phyloP scores from a whole-genome alignment of 805 yeast genomes.

The Metschnikowia hibisci region DNA sequence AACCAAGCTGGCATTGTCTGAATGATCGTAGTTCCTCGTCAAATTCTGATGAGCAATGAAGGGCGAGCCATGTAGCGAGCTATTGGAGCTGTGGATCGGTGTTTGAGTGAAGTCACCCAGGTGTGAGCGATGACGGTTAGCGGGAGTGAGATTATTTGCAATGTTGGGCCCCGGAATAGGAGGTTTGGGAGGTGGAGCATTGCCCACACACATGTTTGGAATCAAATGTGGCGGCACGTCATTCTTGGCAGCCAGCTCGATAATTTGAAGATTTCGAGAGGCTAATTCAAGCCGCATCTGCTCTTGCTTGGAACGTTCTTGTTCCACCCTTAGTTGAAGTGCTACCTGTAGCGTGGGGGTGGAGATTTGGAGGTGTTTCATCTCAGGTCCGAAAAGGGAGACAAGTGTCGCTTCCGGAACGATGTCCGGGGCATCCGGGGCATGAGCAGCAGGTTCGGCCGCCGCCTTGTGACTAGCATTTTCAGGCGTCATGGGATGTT shows the following conservation, averaged over 20 bases:
- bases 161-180: background rate
- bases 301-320: conserved; percentile 80
- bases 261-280: conserved; percentile 54
- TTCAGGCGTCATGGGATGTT: conserved; percentile 4
- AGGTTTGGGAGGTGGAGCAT: conserved; percentile 11
- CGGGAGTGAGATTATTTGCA: background rate
- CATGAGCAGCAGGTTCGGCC: background rate
- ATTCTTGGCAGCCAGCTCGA: conserved; percentile 56
- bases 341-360: conserved; percentile 58
- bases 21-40: conserved; percentile 15
- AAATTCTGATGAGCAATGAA: conserved; percentile 7
- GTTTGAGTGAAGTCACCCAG: conserved; percentile 1
- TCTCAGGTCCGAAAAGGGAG: conserved; percentile 50
- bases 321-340: conserved; percentile 59
- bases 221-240: conserved; percentile 64
- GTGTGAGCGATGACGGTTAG: conserved; percentile 1
- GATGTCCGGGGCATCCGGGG: background rate
- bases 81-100: conserved; percentile 1
- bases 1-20: conserved; percentile 27
- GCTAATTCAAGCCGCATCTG: conserved; percentile 63
- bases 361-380: conserved; percentile 50
- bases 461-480: background rate
- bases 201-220: conserved; percentile 52
- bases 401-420: conserved; percentile 21
- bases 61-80: conserved; percentile 8